Conservation (phyloP, 1,284 basidiomycete species). For the Xerocomus amazonicus region DNA sequence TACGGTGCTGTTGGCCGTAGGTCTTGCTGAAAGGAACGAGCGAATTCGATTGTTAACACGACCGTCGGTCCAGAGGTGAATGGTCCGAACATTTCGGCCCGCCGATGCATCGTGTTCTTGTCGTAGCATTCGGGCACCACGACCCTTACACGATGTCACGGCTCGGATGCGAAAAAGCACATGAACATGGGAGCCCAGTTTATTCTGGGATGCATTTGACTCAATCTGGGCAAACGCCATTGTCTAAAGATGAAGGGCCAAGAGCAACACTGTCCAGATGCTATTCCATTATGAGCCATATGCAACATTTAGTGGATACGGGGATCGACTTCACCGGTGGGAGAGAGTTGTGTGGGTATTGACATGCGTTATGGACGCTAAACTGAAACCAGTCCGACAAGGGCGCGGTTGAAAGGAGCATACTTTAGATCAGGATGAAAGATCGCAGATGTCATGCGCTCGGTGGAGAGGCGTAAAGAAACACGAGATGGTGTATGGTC, state of each 20-base stretch:
- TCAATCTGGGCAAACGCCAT: neutral
- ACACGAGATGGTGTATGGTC: neutral
- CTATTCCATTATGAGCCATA: neutral
- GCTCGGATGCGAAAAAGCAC: neutral
- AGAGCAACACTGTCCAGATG: neutral
- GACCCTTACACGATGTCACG: neutral
- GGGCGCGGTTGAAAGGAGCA: slow-evolving; percentile 2
- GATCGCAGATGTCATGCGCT: neutral
- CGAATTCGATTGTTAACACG: neutral
- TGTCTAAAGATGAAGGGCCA: neutral
- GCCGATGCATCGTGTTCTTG: neutral
- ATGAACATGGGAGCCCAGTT: neutral
- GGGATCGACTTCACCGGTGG: neutral
- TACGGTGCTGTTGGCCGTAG: neutral
- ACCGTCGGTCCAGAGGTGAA: neutral
- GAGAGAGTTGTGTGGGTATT: neutral
- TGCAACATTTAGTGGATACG: neutral
- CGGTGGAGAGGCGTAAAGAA: neutral
- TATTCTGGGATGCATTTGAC: neutral
- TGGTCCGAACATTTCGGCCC: neutral
- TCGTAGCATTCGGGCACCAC: neutral
- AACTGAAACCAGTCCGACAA: neutral
- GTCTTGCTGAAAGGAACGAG: neutral
- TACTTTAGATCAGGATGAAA: neutral
- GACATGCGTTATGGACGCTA: slow-evolving; percentile 4